Conservation (phyloP, 306 rosid genomes). For the Fagus sylvatica region DNA sequence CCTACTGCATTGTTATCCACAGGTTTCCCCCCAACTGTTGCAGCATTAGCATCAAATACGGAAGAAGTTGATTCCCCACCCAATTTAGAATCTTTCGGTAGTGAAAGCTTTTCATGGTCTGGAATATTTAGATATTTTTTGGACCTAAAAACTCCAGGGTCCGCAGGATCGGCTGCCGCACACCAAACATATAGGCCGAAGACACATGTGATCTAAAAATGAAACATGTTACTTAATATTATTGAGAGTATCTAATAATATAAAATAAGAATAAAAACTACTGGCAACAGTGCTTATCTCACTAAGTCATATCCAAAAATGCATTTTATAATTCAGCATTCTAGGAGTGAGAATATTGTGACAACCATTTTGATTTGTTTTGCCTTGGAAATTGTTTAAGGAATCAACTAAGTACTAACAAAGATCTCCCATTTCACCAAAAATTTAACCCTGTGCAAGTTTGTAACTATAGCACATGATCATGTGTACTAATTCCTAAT, state of each 20-base stretch:
- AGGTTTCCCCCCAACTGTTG: slow-evolving; percentile 57
- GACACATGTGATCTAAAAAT: slow-evolving; percentile 78
- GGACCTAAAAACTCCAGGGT: slow-evolving; percentile 89
- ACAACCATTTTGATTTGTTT: not conserved
- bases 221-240: slow-evolving; percentile 24
- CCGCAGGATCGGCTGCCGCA: slow-evolving; percentile 98
- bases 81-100: slow-evolving; percentile 53
- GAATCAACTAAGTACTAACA: not conserved
- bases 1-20: slow-evolving; percentile 48
- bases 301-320: not conserved
- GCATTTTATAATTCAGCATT: not conserved
- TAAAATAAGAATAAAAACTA: not conserved
- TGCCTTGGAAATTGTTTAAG: not conserved
- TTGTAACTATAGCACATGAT: not conserved
- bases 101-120: slow-evolving; percentile 49
- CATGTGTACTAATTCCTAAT: not conserved
- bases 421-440: not conserved
- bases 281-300: not conserved
- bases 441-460: not conserved
- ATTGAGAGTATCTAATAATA: not conserved
- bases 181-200: slow-evolving; percentile 95
- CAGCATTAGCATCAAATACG: slow-evolving; percentile 54
- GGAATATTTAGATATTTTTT: slow-evolving; percentile 73
- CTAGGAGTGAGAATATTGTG: not conserved
- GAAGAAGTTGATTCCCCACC: slow-evolving; percentile 73